phyloP scores from a whole-genome alignment of 257 asterid species.

The Solanum dulcamara region DNA sequence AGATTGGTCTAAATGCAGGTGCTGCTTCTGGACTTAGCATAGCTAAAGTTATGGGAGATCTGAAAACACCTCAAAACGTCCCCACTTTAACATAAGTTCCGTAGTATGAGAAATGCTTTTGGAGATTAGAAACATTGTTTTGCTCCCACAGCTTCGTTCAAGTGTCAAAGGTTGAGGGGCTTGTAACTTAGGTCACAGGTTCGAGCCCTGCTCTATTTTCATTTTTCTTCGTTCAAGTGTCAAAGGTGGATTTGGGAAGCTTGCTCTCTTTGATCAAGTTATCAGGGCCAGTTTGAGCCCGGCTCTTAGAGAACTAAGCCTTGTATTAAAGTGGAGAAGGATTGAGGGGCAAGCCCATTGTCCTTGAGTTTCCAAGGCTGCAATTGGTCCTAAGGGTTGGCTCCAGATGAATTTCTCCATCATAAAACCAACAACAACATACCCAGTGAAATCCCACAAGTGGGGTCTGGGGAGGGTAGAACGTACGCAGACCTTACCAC shows the following conservation, averaged over 20 bases:
- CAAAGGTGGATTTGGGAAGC: background rate
- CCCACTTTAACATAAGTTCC: background rate
- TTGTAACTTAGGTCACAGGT: background rate
- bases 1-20: background rate
- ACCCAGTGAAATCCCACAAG: no score
- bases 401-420: background rate
- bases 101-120: background rate
- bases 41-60: background rate
- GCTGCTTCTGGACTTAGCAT: background rate
- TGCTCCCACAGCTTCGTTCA: background rate
- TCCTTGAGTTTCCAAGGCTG: background rate
- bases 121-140: background rate
- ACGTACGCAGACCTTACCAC: no score
- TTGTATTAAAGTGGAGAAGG: background rate
- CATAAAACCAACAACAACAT: no score
- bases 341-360: background rate
- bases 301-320: background rate
- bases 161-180: background rate
- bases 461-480: no score
- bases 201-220: background rate
- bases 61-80: background rate
- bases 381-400: background rate
- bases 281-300: background rate
- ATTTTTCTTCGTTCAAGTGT: background rate
- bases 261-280: background rate